Evolutionary conservation across 306 rosid genomes (phyloP).

Genomic region (Vigna nakashimae): DNA sequence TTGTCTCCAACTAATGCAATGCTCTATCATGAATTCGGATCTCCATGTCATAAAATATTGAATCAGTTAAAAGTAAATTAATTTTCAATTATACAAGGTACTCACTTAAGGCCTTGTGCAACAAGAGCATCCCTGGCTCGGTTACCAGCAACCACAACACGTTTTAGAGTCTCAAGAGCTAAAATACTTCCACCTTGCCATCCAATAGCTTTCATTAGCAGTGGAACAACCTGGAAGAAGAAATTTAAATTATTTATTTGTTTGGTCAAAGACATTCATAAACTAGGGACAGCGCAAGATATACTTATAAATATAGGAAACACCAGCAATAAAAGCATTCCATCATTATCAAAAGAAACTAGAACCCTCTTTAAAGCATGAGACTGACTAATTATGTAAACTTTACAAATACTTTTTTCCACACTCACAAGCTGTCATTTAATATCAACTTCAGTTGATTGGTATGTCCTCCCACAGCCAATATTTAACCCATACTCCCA

Average conservation of each 20-base stretch:
- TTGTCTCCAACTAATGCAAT: constrained; percentile 26
- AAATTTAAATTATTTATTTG: neutral
- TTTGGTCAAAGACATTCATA: constrained; percentile 10
- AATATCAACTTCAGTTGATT: constrained; percentile 5
- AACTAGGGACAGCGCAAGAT: neutral
- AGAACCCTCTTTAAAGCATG: constrained; percentile 4
- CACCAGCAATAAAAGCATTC: constrained; percentile 1
- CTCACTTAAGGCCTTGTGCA: constrained; percentile 99
- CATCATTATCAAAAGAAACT: constrained; percentile 19
- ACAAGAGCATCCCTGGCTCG: constrained; percentile 99
- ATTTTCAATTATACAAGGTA: constrained; percentile 18
- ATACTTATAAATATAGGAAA: constrained; percentile 20
- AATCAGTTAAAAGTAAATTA: constrained; percentile 2
- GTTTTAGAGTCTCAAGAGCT: constrained; percentile 97
- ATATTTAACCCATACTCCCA: constrained; percentile 25
- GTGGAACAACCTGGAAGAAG: constrained; percentile 87
- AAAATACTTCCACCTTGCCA: constrained; percentile 99
- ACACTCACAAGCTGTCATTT: constrained; percentile 1
- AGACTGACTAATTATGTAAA: constrained; percentile 30
- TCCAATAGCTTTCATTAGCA: constrained; percentile 98
- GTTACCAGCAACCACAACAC: constrained; percentile 99
- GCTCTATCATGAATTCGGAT: constrained; percentile 35
- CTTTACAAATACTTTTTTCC: neutral
- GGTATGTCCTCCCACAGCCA: constrained; percentile 19
- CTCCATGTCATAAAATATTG: constrained; percentile 28